These are phyloP conservation scores for Komagataella populi DNA, from an alignment of 805 yeast genomes.

Conservation along the genomic window DNA sequence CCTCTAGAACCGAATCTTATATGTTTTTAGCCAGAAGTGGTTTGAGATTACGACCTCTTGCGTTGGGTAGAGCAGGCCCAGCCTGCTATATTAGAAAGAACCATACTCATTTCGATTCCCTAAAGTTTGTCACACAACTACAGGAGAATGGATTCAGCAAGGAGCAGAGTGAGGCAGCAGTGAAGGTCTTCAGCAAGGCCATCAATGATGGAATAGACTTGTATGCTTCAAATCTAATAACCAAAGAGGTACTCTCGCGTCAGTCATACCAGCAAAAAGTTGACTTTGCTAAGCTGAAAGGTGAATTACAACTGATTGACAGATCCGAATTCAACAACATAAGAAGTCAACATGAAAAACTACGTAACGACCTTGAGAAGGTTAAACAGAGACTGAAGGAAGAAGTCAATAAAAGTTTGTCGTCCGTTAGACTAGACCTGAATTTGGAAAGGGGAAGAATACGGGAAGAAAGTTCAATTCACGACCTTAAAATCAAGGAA, in stretches of 20 bases:
- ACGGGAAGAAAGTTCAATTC: slow-evolving; percentile 85
- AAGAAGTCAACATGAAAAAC: slow-evolving; percentile 76
- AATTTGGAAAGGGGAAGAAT: slow-evolving; percentile 92
- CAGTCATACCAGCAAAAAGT: slow-evolving; percentile 92
- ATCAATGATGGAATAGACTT: slow-evolving; percentile 69
- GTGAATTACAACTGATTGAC: slow-evolving; percentile 83
- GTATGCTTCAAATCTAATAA: slow-evolving; percentile 67
- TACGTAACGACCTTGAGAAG: slow-evolving; percentile 76
- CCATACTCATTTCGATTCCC: slow-evolving; percentile 52
- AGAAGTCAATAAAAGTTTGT: slow-evolving; percentile 81
- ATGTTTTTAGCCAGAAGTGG: background rate
- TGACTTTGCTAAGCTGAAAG: slow-evolving; percentile 88
- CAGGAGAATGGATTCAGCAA: slow-evolving; percentile 58
- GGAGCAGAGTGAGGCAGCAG: slow-evolving; percentile 71
- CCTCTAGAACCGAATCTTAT: background rate
- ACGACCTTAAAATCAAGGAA: slow-evolving; percentile 87
- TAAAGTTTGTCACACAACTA: slow-evolving; percentile 53
- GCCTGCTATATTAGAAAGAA: background rate
- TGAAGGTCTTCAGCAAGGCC: slow-evolving; percentile 57
- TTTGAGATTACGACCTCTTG: background rate
- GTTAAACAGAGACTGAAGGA: slow-evolving; percentile 76
- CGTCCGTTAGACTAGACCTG: slow-evolving; percentile 81
- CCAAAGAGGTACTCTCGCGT: slow-evolving; percentile 70
- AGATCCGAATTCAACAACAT: slow-evolving; percentile 71
- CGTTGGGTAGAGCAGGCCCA: background rate